These are phyloP conservation scores for Trichoderma parareesei DNA, from an alignment of 495 filamentous ascomycete genomes.

Conservation along the genomic window DNA sequence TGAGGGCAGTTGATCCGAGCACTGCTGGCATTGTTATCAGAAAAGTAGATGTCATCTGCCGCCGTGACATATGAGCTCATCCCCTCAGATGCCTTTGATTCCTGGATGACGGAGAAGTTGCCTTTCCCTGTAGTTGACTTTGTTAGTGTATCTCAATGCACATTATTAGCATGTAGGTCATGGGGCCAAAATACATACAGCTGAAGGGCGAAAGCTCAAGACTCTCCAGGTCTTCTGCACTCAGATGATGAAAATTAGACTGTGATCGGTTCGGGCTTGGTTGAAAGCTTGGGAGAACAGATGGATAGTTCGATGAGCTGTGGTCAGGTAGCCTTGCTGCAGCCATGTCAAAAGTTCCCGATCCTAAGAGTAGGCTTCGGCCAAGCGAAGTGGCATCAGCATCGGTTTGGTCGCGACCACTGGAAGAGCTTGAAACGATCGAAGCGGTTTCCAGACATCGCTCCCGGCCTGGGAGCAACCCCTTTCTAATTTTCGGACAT, in stretches of 20 bases:
- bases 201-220: conserved; percentile 1
- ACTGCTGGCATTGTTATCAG: neutral
- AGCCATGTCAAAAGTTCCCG: neutral
- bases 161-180: neutral
- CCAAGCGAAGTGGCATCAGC: neutral
- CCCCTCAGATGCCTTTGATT: neutral
- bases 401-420: neutral
- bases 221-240: neutral
- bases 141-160: neutral
- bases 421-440: neutral
- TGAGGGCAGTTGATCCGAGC: neutral
- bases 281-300: neutral
- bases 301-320: neutral
- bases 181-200: neutral
- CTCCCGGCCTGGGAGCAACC: neutral
- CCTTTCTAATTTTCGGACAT: neutral
- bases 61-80: conserved; percentile 2
- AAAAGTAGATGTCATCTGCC: neutral
- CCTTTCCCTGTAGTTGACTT: neutral
- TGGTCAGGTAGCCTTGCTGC: neutral
- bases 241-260: neutral
- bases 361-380: neutral
- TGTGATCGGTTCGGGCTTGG: conserved; percentile 1
- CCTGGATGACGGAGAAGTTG: conserved; percentile 3
- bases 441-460: neutral